Percentiles rank a stretch among this genome's conserved stretches.
phyloP scores from a whole-genome alignment of 1,284 basidiomycete species.

The Rhodotorula sp. region DNA sequence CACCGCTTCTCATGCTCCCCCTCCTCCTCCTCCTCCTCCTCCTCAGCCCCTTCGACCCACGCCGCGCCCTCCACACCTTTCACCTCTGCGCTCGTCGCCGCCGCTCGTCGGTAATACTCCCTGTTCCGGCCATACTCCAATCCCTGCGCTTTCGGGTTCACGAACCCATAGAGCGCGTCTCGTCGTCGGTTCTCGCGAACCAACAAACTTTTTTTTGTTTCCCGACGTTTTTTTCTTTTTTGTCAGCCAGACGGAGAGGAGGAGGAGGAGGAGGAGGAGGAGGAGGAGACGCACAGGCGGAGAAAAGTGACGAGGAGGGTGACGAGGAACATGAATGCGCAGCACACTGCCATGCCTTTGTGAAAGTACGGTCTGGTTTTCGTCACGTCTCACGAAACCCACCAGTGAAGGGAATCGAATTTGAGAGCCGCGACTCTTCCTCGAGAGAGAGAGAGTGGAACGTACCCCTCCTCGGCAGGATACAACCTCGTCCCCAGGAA shows the following conservation, averaged over 20 bases:
- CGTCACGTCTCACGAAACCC: too few species aligned
- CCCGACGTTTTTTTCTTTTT: neutral
- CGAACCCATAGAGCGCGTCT: conserved; percentile 8
- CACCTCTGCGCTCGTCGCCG: too few species aligned
- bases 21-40: neutral
- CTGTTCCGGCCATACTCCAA: neutral
- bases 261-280: too few species aligned
- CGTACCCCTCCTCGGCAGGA: neutral
- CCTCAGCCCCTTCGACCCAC: neutral
- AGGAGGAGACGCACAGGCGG: neutral
- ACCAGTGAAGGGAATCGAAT: too few species aligned
- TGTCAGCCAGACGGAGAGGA: too few species aligned
- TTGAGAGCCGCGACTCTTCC: too few species aligned
- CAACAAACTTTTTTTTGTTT: neutral
- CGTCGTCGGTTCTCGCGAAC: conserved; percentile 4
- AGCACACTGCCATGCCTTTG: conserved; percentile 25
- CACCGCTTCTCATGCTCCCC: neutral
- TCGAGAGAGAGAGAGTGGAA: neutral
- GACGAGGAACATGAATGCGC: conserved; percentile 24
- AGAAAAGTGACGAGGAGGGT: neutral
- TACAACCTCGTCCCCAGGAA: conserved; percentile 22
- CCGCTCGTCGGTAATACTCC: neutral
- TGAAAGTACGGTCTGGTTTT: conserved; percentile 23
- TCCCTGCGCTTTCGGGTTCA: conserved; percentile 1
- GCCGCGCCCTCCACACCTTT: neutral